A percentile compares a stretch with the other conserved stretches of the same genome.
Evolutionary conservation across 768 basidiomycete genomes (phyloP).

Genomic region (Imleria badia): DNA sequence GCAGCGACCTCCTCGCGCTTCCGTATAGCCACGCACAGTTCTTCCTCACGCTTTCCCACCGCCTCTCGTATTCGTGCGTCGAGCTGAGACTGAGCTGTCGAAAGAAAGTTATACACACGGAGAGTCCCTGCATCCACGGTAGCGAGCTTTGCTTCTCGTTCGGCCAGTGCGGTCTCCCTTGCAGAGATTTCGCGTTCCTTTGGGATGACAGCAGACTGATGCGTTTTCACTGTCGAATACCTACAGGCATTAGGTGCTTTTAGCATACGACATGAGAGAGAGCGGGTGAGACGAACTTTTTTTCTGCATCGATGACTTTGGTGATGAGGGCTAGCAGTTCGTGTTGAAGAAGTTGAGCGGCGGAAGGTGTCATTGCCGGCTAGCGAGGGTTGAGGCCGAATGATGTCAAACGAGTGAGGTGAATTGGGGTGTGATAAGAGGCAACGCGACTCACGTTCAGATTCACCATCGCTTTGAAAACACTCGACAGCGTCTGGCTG

Average conservation of each 20-base stretch:
- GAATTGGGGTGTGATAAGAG: not conserved
- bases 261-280: not conserved
- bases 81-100: slow-evolving; percentile 39
- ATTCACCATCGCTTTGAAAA: slow-evolving; percentile 86
- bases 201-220: slow-evolving; percentile 52
- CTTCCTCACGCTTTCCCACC: slow-evolving; percentile 63
- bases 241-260: slow-evolving; percentile 34
- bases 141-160: slow-evolving; percentile 54
- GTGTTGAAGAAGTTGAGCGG: slow-evolving; percentile 75
- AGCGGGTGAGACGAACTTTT: slow-evolving; percentile 51
- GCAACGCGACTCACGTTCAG: slow-evolving; percentile 57
- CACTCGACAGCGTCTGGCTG: slow-evolving; percentile 63
- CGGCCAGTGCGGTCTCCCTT: slow-evolving; percentile 54
- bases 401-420: not conserved
- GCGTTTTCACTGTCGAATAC: slow-evolving; percentile 61
- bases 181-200: slow-evolving; percentile 65
- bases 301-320: slow-evolving; percentile 75
- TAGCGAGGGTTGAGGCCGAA: slow-evolving; percentile 31
- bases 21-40: slow-evolving; percentile 60
- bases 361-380: slow-evolving; percentile 88
- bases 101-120: slow-evolving; percentile 43
- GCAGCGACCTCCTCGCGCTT: slow-evolving; percentile 67
- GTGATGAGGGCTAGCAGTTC: slow-evolving; percentile 70
- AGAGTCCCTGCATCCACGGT: slow-evolving; percentile 57
- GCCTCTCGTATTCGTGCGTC: slow-evolving; percentile 59